Conservation (phyloP, 2,329 filamentous ascomycete species). For the Fusarium siculi region DNA sequence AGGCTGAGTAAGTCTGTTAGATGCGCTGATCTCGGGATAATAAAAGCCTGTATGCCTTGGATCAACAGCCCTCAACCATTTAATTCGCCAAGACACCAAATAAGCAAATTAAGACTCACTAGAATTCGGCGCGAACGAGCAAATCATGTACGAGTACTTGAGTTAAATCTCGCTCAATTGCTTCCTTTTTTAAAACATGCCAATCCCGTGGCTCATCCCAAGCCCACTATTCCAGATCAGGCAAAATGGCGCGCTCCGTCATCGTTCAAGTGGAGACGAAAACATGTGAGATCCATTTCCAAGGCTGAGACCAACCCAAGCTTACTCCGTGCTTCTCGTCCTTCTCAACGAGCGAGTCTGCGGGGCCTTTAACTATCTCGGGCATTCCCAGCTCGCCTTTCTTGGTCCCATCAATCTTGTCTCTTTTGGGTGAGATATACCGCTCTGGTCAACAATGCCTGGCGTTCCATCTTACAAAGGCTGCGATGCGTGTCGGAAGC, state of each 20-base stretch:
- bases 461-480: conserved; percentile 62
- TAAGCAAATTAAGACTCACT: not conserved
- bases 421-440: conserved; percentile 36
- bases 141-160: not conserved
- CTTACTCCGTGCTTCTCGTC: not conserved
- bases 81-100: not conserved
- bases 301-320: conserved; percentile 1
- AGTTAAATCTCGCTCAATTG: not conserved
- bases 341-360: not conserved
- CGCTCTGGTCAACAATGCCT: conserved; percentile 55
- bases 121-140: not conserved
- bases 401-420: conserved; percentile 2
- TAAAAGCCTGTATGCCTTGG: conserved; percentile 5
- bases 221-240: conserved; percentile 19
- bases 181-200: not conserved
- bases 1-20: conserved; percentile 17
- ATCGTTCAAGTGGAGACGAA: not conserved
- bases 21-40: conserved; percentile 15
- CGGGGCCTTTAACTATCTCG: conserved; percentile 26
- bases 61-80: not conserved
- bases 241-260: conserved; percentile 22
- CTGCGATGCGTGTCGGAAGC: conserved; percentile 61
- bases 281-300: not conserved
- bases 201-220: not conserved
- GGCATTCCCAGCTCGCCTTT: not conserved